Evolutionary conservation across 352 stramenopile genomes (phyloP).

Genomic region (Pythium diclinum): DNA sequence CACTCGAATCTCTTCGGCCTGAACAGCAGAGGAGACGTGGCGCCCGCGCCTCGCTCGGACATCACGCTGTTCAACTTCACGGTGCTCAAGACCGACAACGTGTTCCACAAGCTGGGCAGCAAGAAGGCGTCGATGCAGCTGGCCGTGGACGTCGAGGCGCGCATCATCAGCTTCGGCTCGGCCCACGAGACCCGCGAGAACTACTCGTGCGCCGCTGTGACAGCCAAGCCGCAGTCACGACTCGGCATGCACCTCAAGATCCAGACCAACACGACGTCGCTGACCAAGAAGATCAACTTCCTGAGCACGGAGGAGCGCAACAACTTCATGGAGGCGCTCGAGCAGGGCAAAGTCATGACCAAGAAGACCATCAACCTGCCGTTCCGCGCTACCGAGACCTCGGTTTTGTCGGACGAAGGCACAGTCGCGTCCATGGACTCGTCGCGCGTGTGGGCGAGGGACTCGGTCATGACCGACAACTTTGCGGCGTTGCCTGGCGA

Average conservation of each 20-base stretch:
- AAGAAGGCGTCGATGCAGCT: constrained; percentile 83
- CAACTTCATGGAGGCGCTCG: constrained; percentile 78
- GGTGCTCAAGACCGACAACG: constrained; percentile 82
- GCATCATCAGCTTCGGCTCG: constrained; percentile 82
- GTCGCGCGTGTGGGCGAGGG: constrained; percentile 41
- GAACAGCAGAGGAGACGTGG: constrained; percentile 30
- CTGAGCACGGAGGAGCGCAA: constrained; percentile 76
- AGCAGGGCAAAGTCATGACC: constrained; percentile 83
- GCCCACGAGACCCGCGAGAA: constrained; percentile 73
- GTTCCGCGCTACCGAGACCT: constrained; percentile 21
- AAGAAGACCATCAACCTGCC: constrained; percentile 42
- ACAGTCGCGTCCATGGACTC: constrained; percentile 29
- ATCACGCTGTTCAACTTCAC: constrained; percentile 85
- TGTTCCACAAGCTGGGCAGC: constrained; percentile 77
- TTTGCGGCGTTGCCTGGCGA: constrained; percentile 60
- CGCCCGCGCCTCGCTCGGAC: constrained; percentile 42
- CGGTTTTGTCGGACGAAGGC: constrained; percentile 19
- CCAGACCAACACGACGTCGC: constrained; percentile 61
- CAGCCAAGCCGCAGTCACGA: constrained; percentile 68
- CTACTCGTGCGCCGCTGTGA: constrained; percentile 78
- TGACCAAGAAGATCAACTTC: constrained; percentile 87
- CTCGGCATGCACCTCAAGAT: constrained; percentile 86
- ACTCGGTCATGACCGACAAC: constrained; percentile 63
- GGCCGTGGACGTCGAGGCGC: constrained; percentile 76
- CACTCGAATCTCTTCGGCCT: constrained; percentile 81